Evolutionary conservation across 2,329 filamentous ascomycete genomes (phyloP).

Genomic region (Ustulina deusta): DNA sequence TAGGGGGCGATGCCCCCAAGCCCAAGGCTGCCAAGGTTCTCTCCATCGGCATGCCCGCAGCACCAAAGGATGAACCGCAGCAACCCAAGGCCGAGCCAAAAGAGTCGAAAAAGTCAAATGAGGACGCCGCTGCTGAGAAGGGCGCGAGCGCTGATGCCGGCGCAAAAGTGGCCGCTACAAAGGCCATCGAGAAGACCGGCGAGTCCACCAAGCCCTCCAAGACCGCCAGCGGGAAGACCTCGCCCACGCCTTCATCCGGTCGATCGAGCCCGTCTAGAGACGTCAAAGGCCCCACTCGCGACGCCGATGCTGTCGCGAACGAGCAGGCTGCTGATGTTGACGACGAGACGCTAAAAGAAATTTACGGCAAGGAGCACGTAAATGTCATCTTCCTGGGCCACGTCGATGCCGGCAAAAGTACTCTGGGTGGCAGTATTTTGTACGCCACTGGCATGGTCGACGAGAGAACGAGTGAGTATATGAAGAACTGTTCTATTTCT

Average conservation of each 20-base stretch:
- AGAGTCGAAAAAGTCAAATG: constrained; percentile 48
- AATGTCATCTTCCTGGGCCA: constrained; percentile 99
- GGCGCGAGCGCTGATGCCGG: constrained; percentile 63
- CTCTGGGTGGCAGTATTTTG: constrained; percentile 91
- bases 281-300: constrained; percentile 66
- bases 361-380: constrained; percentile 92
- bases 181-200: constrained; percentile 92
- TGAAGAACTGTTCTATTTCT: background rate
- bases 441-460: constrained; percentile 99
- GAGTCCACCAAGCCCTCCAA: constrained; percentile 66
- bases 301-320: constrained; percentile 85
- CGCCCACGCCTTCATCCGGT: constrained; percentile 84
- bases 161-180: constrained; percentile 85
- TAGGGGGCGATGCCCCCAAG: constrained; percentile 65
- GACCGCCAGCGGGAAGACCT: constrained; percentile 75
- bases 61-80: constrained; percentile 68
- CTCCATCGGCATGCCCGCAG: constrained; percentile 72
- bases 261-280: constrained; percentile 81
- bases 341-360: constrained; percentile 83
- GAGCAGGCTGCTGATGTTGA: constrained; percentile 82
- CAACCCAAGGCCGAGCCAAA: constrained; percentile 59
- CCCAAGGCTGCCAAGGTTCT: constrained; percentile 76
- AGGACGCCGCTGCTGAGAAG: constrained; percentile 46
- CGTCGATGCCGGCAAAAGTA: constrained; percentile 98
- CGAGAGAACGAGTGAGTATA: constrained; percentile 74